A percentile compares a stretch with the other conserved stretches of the same genome.
These are phyloP conservation scores for Basidiobolus meristosporus DNA, from an alignment of 371 early-diverging fungal genomes.

Conservation along the genomic window DNA sequence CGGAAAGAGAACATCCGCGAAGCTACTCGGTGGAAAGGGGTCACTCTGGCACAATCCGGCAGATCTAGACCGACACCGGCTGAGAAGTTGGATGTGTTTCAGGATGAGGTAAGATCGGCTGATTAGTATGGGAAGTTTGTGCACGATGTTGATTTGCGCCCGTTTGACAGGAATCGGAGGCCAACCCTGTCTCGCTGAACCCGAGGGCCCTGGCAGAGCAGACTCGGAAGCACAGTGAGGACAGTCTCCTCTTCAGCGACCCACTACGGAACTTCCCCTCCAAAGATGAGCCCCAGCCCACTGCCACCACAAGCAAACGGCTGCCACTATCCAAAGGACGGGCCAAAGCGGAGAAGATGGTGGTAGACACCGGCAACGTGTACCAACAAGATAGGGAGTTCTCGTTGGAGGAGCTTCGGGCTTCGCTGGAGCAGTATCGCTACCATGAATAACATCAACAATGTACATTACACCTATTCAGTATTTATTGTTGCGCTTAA, in stretches of 20 bases:
- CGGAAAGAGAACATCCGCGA: slow-evolving; percentile 18
- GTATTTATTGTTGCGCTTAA: too few relatives aligned
- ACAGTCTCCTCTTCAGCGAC: not conserved
- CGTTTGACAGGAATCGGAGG: not conserved
- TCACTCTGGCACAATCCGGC: slow-evolving; percentile 10
- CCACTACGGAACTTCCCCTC: not conserved
- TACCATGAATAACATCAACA: too few relatives aligned
- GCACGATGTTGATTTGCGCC: not conserved
- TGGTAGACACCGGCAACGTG: not conserved
- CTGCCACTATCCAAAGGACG: not conserved
- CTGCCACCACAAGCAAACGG: not conserved
- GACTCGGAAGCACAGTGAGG: not conserved
- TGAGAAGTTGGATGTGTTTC: slow-evolving; percentile 13
- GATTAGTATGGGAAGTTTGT: not conserved
- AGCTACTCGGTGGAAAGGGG: slow-evolving; percentile 15
- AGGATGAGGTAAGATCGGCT: slow-evolving; percentile 6
- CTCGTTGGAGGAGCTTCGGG: not conserved
- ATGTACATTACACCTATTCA: too few relatives aligned
- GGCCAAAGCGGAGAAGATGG: not conserved
- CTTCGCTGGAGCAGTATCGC: too few relatives aligned
- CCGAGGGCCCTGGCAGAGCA: not conserved
- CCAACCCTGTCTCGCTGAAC: not conserved
- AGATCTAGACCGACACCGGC: not conserved
- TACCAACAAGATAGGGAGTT: not conserved
- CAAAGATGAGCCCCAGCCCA: not conserved